Base-by-base conservation (phyloP, 805 yeast genomes). In the Lipomyces kockii region DNA sequence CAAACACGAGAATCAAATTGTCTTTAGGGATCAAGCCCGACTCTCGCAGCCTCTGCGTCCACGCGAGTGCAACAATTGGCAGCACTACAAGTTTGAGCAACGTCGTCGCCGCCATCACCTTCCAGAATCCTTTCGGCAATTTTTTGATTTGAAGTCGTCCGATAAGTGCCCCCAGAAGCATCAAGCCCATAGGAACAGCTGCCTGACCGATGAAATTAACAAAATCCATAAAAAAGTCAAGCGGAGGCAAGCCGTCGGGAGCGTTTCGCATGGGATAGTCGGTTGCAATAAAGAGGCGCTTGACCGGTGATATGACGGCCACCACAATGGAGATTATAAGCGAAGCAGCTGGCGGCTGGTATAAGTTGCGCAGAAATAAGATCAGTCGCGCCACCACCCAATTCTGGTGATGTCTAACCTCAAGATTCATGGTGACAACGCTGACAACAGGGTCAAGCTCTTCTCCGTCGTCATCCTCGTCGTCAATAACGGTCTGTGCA, bases 281-380 rank as follows among this genome's bases (percentile, higher is more conserved):
- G 25, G 82, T 78, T 6, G 80, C 77, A 37, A 83, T 83, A 75
- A 91, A 91, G 20, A 89, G 80, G 0, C 92, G 89, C 68, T 88
- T 86, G 1, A 90, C 80, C 84, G 97, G 94, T 0, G 97, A 97
- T n/a, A 94, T 83, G 90, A 94, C 87, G 3, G 94, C 85, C 29
- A 91, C 81, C 0, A 84, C 80, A 32, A 93, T 79, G 0, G 94
- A 83, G 0, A 87, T 60, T 6, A 93, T 80, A n/a, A 92, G 83
- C 0, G 92, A 82, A 3, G 90, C 69, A 0, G 97, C 89, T 14
- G 88, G 90, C 0, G 97, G 97, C 39, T 92, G 83, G 37, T 80
- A 72, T 65, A 88, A 85, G 76, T 88, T 89, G 62, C 84, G 80
- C 7, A 79, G 37, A 25, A 82, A 58, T 11, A 68, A 9, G 32